Evolutionary conservation across 179 eudicot genomes (phyloP), one percentile per base, ranked within the genome.

Genomic region (Drosera spatulata): DNA sequence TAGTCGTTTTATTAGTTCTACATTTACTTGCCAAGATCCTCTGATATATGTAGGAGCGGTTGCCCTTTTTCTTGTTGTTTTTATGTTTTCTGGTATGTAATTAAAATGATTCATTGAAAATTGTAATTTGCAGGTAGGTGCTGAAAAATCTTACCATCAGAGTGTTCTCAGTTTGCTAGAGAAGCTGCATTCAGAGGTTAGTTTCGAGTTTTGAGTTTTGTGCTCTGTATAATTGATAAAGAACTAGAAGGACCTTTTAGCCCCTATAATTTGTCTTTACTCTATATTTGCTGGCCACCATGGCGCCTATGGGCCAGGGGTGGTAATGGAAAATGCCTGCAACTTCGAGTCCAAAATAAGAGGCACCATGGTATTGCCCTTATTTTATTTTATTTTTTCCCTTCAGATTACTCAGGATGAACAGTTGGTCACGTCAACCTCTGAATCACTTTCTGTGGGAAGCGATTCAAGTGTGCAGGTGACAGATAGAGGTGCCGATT

Each of bases 141-240:
- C 95, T 58, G 93, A 90, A 73, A 85, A 81, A 77, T 79, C 80
- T 61, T 87, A 73, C 69, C 97, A 90, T 75, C 84, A 57, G 42
- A 76, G 74, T 61, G 73, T 76, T 70, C 72, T 81, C 61, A 61
- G 78, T 49, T 67, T 73, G 57, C 61, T 90, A 59, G 95, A 90
- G 69, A 77, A 82, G 68, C 81, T 87, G 46, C 80, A 70, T 54
- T 62, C 83, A n/a, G 75, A 87, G 89, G 97, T 90, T 45, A 22
- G 33, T 22, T 22, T 22, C 33, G 33, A 39, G 74, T 69, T 15
- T 33, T 5, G 4, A 63, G 59, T 56, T 12, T 38, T 44, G 51
- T 59, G 15, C 48, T 60, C 49, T 51, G 50, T 50, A 40, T 15
- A 10, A n/a, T 44, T 12, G 62, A 10, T 50, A 12, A 42, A 33